Evolutionary conservation across 305 asterid genomes (phyloP).

Genomic region (Fraxinus angustifolia): DNA sequence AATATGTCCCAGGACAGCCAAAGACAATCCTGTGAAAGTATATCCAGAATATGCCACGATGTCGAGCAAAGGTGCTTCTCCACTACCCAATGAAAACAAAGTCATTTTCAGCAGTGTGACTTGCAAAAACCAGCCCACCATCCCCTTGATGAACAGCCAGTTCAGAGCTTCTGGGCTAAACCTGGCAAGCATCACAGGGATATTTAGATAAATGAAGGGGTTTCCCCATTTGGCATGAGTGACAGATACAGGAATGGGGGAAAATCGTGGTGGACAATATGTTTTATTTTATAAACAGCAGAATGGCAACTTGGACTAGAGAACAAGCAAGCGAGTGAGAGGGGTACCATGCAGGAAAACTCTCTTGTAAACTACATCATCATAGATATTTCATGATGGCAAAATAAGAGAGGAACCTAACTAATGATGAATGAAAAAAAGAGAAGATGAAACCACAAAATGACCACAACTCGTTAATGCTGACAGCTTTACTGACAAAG

Average conservation of each 20-base stretch:
- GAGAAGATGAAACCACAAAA: neutral
- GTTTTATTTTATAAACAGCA: neutral
- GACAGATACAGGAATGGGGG: neutral
- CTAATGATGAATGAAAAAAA: neutral
- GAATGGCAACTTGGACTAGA: neutral
- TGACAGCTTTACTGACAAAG: neutral
- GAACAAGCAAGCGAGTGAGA: neutral
- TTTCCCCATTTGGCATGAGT: neutral
- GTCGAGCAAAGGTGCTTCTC: constrained; percentile 44
- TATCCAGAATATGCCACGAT: constrained; percentile 44
- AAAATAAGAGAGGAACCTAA: neutral
- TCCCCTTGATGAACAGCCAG: constrained; percentile 38
- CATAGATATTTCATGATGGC: neutral
- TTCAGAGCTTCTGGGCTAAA: constrained; percentile 49
- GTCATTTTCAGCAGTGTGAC: constrained; percentile 40
- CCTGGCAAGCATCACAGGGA: constrained; percentile 20
- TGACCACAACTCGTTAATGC: neutral
- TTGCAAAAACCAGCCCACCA: constrained; percentile 45
- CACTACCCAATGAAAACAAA: constrained; percentile 37
- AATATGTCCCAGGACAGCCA: constrained; percentile 35
- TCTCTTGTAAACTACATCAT: neutral
- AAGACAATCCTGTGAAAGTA: constrained; percentile 33
- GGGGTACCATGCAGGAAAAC: neutral
- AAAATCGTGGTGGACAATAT: neutral
- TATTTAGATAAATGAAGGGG: neutral